Conservation (phyloP, 2,329 filamentous ascomycete genomes). For the Trichoderma sp. region DNA sequence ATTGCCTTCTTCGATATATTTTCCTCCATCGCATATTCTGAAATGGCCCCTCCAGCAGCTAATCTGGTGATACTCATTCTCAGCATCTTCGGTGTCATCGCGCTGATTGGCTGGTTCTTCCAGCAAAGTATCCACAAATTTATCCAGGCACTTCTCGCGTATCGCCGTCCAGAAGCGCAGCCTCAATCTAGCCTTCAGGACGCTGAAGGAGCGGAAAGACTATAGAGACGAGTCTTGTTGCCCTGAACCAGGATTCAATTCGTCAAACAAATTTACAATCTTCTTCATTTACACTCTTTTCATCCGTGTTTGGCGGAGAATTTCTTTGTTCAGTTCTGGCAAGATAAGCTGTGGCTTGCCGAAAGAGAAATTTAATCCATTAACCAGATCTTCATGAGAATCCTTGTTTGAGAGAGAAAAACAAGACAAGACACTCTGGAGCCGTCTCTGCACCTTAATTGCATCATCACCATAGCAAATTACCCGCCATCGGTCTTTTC, state of each 20-base stretch:
- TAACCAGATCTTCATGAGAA: neutral
- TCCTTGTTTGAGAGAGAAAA: neutral
- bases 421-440: neutral
- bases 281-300: neutral
- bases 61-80: slow-evolving; percentile 26
- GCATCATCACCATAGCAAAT: neutral
- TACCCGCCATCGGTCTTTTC: neutral
- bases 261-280: neutral
- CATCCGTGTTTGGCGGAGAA: neutral
- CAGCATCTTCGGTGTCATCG: slow-evolving; percentile 38
- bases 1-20: neutral
- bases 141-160: slow-evolving; percentile 35
- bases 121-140: slow-evolving; percentile 40
- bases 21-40: neutral
- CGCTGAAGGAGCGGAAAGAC: neutral
- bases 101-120: slow-evolving; percentile 38
- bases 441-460: neutral
- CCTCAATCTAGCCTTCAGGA: neutral
- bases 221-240: neutral
- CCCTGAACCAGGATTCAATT: neutral
- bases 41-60: slow-evolving; percentile 38
- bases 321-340: neutral
- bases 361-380: neutral
- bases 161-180: slow-evolving; percentile 18
- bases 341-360: neutral